Base-by-base conservation (phyloP, 495 filamentous ascomycete genomes). In the Penicillium parvum region DNA sequence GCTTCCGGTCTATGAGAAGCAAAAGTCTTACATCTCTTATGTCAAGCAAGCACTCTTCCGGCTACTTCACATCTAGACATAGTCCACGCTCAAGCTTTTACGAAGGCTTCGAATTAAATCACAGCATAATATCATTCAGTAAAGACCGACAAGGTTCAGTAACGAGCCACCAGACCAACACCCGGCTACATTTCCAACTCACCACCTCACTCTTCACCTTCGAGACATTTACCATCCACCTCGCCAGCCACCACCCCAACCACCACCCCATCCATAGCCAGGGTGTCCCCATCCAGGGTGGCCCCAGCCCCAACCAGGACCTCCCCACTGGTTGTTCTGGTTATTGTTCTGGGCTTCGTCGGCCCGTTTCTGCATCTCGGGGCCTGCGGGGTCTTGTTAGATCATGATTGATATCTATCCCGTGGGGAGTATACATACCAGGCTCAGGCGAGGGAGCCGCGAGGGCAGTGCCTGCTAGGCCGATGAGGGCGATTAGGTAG, bases 221-320 rank as follows among this genome's bases (percentile, higher is more conserved):
- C n/a, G n/a, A n/a, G n/a, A n/a, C n/a, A n/a, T n/a, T n/a, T n/a
- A n/a, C n/a, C n/a, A n/a, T n/a, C n/a, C n/a, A n/a, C n/a, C n/a
- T n/a, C n/a, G n/a, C n/a, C n/a, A n/a, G 23, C 23, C 23, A 10
- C 23, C 36, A 25, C 36, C 7, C 36, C 36, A 38, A 10, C 36
- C 36, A 16, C 23, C 21, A 15, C 21, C 21, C 36, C 36, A 38
- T 26, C n/a, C n/a, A n/a, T n/a, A n/a, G n/a, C 36, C 36, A 25
- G 36, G 36, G 14, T 27, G n/a, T 16, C 36, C 21, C 36, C 36
- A 38, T 15, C 21, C 20, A 15, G 20, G 20, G 22, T 17, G 7
- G 10, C 32, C 32, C 6, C 17, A 9, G 20, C 36, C 36, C 36
- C 36, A 38, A 14, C 36, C 36, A 11, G 36, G 36, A 1, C 36